Conservation (phyloP, 2,329 filamentous ascomycete genomes). For the Phialocephala sp. region DNA sequence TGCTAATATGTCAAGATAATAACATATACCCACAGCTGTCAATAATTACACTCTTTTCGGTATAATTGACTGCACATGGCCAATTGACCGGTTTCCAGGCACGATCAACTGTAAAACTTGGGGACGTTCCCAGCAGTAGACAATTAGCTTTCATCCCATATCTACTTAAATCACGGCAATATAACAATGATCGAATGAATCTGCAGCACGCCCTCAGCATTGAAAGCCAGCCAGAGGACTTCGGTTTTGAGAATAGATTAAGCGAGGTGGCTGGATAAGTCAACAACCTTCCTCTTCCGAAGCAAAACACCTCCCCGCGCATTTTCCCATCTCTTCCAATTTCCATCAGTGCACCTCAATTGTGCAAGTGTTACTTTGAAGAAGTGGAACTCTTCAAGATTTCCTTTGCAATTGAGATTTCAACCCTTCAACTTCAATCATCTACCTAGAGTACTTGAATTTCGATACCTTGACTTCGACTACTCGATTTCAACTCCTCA, state of each 20-base stretch:
- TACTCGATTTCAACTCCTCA: neutral
- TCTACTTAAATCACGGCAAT: neutral
- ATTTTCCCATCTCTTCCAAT: neutral
- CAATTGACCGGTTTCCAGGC: too few species aligned
- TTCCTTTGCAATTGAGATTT: neutral
- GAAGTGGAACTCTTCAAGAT: neutral
- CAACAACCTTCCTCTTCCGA: neutral
- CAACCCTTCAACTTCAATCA: neutral
- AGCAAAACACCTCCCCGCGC: too few species aligned
- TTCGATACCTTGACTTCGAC: neutral
- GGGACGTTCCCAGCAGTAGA: too few species aligned
- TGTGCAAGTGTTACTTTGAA: neutral
- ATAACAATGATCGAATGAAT: neutral
- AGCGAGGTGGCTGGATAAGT: neutral
- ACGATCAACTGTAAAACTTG: too few species aligned
- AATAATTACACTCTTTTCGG: neutral
- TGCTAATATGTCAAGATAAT: neutral
- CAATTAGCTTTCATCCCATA: neutral
- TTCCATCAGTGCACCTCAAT: neutral
- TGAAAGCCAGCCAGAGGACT: neutral
- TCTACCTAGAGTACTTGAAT: neutral
- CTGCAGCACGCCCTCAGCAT: neutral
- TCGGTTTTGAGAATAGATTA: neutral
- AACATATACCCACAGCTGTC: neutral
- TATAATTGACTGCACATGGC: neutral